These are phyloP conservation scores for Lojkania enalia DNA, from an alignment of 2,329 filamentous ascomycete genomes.

Conservation along the genomic window DNA sequence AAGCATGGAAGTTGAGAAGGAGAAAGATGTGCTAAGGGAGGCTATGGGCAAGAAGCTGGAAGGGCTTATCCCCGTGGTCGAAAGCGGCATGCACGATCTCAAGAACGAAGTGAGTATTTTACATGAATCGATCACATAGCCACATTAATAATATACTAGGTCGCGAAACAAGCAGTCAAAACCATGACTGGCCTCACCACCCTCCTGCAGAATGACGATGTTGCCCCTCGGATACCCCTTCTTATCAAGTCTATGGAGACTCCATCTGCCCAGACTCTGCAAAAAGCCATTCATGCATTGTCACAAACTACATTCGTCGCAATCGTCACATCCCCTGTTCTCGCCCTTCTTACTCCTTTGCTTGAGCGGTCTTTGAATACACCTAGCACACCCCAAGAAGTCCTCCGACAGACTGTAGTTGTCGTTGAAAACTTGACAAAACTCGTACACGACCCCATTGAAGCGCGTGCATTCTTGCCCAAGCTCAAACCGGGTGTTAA, in stretches of 20 bases:
- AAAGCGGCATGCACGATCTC: conserved; percentile 93
- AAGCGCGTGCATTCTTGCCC: conserved; percentile 91
- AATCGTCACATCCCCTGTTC: conserved; percentile 90
- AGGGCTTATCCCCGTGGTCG: conserved; percentile 85
- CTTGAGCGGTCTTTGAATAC: conserved; percentile 93
- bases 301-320: conserved; percentile 99
- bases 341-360: conserved; percentile 91
- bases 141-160: too few relatives aligned
- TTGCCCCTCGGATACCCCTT: conserved; percentile 86
- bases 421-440: conserved; percentile 98
- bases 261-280: conserved; percentile 81
- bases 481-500: conserved; percentile 95
- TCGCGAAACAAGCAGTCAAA: conserved; percentile 81
- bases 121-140: conserved; percentile 16
- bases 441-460: conserved; percentile 92
- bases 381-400: conserved; percentile 87
- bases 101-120: conserved; percentile 75
- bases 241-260: conserved; percentile 95
- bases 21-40: conserved; percentile 88
- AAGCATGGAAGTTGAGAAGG: conserved; percentile 78
- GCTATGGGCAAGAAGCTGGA: conserved; percentile 88
- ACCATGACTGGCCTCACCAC: conserved; percentile 90
- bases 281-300: conserved; percentile 95
- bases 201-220: conserved; percentile 94
- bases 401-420: conserved; percentile 91